Base-by-base conservation (phyloP, 129 eudicot species). In the Oenanthe sinensis region DNA sequence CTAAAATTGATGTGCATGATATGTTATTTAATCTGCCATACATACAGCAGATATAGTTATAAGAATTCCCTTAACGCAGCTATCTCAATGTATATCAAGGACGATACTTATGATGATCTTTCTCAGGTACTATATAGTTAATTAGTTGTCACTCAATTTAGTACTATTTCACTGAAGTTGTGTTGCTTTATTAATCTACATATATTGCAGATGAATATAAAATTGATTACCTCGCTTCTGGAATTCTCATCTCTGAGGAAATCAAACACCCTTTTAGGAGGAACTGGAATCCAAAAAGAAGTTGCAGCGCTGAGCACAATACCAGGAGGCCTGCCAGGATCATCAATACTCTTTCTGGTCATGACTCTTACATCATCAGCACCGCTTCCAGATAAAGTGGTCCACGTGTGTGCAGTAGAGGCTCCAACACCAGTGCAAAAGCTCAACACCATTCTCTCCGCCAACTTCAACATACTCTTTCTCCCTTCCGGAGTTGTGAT, bases 311-410 rank as follows among this genome's bases (percentile, higher is more conserved):
- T 92, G 44, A 95, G 87, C 78, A 95, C 97, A 81, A 95, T 90
- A 77, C 99, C 99, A 28, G 97, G 92, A 70, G 99, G 97, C 83
- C 95, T 96, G 37, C 99, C 99, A 6, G 99, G 95, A 76, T 96
- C 99, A 85, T 96, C 97, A 84, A 87, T 77, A 79, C 97, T 96
- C 85, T 96, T 96, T 74, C 99, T 77, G 71, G 95, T 92, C 99
- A 96, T 96, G 12, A 96, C 95, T 37, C 99, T 78, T 6, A 96
- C 99, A 85, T 92, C 99, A 83, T 96, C 99, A 37, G 90, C 89
- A 0, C 97, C 96, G 52, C 95, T 90, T 24, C 97, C 97, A 0
- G 97, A 92, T 49, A 96, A 79, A 48, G 95, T 90, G 0, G 99
- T 95, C 99, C 97, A 95, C 5, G 99, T 92, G 79, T 95, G 97